Evolutionary conservation across 495 filamentous ascomycete genomes (phyloP), one percentile per base, ranked within the genome.

Genomic region (Schizothecium vesticola): DNA sequence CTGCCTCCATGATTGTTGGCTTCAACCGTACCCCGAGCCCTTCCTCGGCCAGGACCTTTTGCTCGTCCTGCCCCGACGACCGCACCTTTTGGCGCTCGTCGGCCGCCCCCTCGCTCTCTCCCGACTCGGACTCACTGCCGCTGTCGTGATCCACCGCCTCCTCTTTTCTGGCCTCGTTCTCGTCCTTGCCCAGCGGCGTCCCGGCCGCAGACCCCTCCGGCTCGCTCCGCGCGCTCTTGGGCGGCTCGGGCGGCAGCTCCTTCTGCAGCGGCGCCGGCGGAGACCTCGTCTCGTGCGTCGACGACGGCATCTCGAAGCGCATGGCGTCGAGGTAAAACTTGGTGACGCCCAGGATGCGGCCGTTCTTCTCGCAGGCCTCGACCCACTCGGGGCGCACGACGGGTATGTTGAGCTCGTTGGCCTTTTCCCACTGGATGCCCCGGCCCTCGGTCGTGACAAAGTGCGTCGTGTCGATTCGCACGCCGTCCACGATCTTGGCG

Each of bases 351-450:
- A 97, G 90, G 71, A 99, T 96, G 59, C 92, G 89, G 11, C 96
- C 96, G 77, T 93, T 93, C 25, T 90, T 82, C 81, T 99, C 95
- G 76, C 95, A 99, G 12, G 91, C 93, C 67, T 94, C 89, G 23
- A 99, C 86, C 95, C 95, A 99, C 77, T 98, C 96, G 22, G 96
- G 96, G 68, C 93, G 85, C n/a, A 99, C 96, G 12, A 98, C 92
- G 8, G 95, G 95, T 59, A 99, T 96, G 80, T 98, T 99, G 88
- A 95, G 95, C 81, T 97, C 94, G 55, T 92, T 89, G 16, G 96
- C 95, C 77, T 92, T 93, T 80, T 98, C 96, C 96, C 96, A 99
- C 24, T 87, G 83, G 59, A 90, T 84, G 10, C 95, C 95, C 21
- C 93, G 82, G 2, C 94, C 94, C 75, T 99, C 96, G n/a, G 91